Base-by-base conservation (phyloP, 2,329 filamentous ascomycete species). In the Cladosporium phlei region DNA sequence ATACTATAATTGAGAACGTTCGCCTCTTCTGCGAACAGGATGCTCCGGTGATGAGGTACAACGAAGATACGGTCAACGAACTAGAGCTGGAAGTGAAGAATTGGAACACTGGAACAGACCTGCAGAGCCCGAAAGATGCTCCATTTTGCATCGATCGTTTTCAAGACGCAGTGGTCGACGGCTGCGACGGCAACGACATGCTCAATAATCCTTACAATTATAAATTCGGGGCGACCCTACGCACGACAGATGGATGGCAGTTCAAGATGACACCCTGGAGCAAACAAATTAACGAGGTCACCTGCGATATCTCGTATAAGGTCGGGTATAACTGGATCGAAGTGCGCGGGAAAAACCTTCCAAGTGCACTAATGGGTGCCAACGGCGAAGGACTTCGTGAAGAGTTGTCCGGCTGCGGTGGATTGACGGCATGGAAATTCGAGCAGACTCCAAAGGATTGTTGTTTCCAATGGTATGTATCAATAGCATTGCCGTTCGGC, bases 131-230 rank as follows among this genome's bases (percentile, higher is more conserved):
- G 3, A 22, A 24, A 3, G 39, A 49, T 16, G 29, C 47, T 33
- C 40, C 47, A 10, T 32, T 46, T 17, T 46, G 39, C 19, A 2
- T 32, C n/a, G 33, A 16, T 5, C 47, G 47, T 2, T 45, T 49
- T 19, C 14, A 30, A 11, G 22, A 17, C n/a, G 32, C 39, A 16
- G 38, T 48, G n/a, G 38, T 49, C 34, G 39, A 49, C 32, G 40
- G 47, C 14, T 49, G 47, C 27, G 47, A 49, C 14, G 47, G 47
- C n/a, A 28, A 21, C 16, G 42, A 49, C 17, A 8, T 11, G 16
- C 19, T 39, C 19, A 45, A 46, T 32, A 49, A 49, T 19, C 47
- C 47, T 4, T 39, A 46, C 33, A 39, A 49, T 19, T 46, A 46
- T 40, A 49, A 49, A 19, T 49, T 46, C 42, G 47, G 47, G 17